Evolutionary conservation across 2,329 filamentous ascomycete genomes (phyloP), one percentile per base, ranked within the genome.

Genomic region (Echinosphaeria canescens): DNA sequence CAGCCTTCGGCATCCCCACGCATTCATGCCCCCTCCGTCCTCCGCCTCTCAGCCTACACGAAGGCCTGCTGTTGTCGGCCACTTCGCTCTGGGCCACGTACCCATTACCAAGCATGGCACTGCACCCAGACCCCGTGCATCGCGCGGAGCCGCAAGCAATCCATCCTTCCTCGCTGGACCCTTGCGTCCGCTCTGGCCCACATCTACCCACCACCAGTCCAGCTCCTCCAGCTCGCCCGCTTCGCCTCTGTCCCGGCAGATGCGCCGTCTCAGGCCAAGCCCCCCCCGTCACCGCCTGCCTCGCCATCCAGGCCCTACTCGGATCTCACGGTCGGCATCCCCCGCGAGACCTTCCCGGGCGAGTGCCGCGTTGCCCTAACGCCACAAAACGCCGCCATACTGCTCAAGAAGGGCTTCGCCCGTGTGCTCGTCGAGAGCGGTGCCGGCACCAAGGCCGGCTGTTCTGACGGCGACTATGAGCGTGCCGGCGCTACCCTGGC

Each of bases 361-460:
- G 82, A 92, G 51, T 70, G 75, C 23, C 75, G 82, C 27, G 81
- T 91, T 10, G 79, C 82, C 16, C 60, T 91, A 29, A 85, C 79
- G 0, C 82, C 82, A 2, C 68, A 78, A 34, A 91, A 91, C 51
- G 78, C 82, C 11, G 63, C 72, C 2, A 53, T 90, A 1, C 53
- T 92, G 2, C 64, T 84, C 34, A 90, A 90, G 46, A 91, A 90
- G 46, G 82, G 81, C 18, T 88, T 81, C 44, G 61, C 59, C 18
- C 67, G 69, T 33, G 65, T 92, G 14, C 51, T 91, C 3, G 62
- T 92, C 20, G 78, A 91, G 51, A 66, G 69, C 13, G 78, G 78
- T 20, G 81, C 81, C n/a, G 82, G 82, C 8, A 55, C 61, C 25
- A 61, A 68, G 34, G 79, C 82, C 23, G 74, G 81, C 31, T 82